These are phyloP conservation scores for Globisporangium nagaii DNA, from an alignment of 352 stramenopile genomes.

Conservation along the genomic window DNA sequence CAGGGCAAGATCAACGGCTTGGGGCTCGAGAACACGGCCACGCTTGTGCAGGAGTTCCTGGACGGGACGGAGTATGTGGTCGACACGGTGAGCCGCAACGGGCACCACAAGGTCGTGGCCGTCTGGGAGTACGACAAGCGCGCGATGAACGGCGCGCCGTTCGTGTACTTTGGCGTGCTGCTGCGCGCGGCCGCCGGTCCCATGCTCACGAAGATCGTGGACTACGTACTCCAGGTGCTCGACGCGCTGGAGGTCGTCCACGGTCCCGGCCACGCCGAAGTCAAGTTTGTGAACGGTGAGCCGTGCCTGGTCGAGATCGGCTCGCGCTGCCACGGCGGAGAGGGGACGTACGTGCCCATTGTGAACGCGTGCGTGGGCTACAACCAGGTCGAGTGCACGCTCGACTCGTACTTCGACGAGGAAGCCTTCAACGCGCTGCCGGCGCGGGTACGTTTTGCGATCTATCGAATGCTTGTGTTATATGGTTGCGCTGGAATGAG, in stretches of 20 bases:
- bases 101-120: constrained; percentile 92
- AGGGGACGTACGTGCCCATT: constrained; percentile 90
- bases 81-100: constrained; percentile 93
- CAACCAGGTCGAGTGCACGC: constrained; percentile 89
- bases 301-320: constrained; percentile 95
- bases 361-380: constrained; percentile 87
- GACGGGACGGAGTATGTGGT: constrained; percentile 94
- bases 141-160: constrained; percentile 86
- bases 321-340: constrained; percentile 91
- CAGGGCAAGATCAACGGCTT: constrained; percentile 88
- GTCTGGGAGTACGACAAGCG: constrained; percentile 98
- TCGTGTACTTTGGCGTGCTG: constrained; percentile 93
- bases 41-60: constrained; percentile 94
- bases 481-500: not conserved
- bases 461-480: not conserved
- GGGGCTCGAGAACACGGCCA: constrained; percentile 82
- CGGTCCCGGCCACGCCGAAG: constrained; percentile 82
- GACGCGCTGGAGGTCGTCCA: constrained; percentile 81
- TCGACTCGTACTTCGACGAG: constrained; percentile 83
- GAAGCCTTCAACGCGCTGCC: constrained; percentile 54
- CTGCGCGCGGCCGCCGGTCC: constrained; percentile 47
- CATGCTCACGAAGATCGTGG: constrained; percentile 37
- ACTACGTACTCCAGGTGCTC: constrained; percentile 71
- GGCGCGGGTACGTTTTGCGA: constrained; percentile 13
- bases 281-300: constrained; percentile 76